These are phyloP conservation scores for Chlamydomonas sp. DNA, from an alignment of 139 green algal species.

Conservation along the genomic window DNA sequence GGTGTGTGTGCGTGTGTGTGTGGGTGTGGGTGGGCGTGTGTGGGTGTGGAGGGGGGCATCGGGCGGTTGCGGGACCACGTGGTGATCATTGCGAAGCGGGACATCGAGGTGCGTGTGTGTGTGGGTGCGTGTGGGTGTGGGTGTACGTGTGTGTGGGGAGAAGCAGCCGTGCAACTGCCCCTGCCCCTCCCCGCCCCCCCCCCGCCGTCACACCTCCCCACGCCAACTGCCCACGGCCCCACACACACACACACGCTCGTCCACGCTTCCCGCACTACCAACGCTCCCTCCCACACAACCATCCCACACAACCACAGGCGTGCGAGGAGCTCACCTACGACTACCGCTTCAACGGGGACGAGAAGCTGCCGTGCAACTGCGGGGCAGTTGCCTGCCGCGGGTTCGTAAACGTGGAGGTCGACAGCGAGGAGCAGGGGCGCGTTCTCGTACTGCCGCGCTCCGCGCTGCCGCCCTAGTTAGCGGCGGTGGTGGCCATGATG, in stretches of 20 bases:
- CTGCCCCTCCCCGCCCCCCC: not conserved
- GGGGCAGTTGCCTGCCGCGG: constrained; percentile 52
- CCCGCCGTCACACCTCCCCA: not conserved
- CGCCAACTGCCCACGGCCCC: not conserved
- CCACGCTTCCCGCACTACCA: no score
- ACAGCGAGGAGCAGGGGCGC: not conserved
- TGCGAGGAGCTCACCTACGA: constrained; percentile 82
- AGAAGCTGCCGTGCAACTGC: constrained; percentile 70
- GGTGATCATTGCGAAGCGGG: no score
- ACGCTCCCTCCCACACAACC: no score
- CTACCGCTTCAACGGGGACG: constrained; percentile 55
- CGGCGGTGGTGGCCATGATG: no score
- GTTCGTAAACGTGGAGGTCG: constrained; percentile 47
- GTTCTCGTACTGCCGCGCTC: no score
- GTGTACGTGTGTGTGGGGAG: not conserved
- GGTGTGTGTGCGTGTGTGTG: no score
- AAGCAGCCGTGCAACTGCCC: not conserved
- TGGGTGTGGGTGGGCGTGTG: no score
- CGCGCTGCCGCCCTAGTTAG: no score
- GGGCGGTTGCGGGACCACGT: no score
- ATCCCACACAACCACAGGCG: constrained; percentile 31
- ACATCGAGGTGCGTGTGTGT: no score
- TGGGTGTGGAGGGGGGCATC: no score
- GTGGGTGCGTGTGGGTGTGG: no score
- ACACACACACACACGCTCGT: not conserved